These are phyloP conservation scores for Scutellaria baicalensis DNA, from an alignment of 257 asterid species.

Conservation along the genomic window DNA sequence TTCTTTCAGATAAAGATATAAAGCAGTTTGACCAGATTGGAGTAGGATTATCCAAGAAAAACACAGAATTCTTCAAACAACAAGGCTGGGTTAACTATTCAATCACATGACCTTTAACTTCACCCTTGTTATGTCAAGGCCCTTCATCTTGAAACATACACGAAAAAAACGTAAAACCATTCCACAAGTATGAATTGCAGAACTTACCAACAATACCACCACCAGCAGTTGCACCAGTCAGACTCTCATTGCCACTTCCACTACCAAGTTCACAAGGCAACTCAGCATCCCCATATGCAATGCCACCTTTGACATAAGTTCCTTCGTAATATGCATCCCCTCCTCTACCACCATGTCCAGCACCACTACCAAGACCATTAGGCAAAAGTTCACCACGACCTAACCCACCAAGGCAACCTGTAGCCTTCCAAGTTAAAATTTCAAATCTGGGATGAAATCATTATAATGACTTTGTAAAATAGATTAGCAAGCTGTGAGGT, in stretches of 20 bases:
- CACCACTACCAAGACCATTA: slow-evolving; percentile 74
- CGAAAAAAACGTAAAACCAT: neutral
- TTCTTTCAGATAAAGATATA: no score
- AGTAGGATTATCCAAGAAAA: no score
- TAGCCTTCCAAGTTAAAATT: slow-evolving; percentile 23
- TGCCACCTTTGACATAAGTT: slow-evolving; percentile 58
- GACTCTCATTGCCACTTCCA: slow-evolving; percentile 79
- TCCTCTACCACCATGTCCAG: slow-evolving; percentile 96
- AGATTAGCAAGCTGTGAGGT: neutral
- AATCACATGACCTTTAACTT: neutral
- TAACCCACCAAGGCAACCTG: slow-evolving; percentile 83
- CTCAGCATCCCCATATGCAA: slow-evolving; percentile 59
- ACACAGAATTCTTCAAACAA: neutral
- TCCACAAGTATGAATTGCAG: slow-evolving; percentile 7
- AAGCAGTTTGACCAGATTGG: no score
- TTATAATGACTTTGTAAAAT: neutral
- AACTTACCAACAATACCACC: slow-evolving; percentile 81
- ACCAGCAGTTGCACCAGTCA: slow-evolving; percentile 59
- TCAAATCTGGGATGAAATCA: slow-evolving; percentile 4
- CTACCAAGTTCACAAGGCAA: slow-evolving; percentile 95
- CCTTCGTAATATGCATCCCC: slow-evolving; percentile 79
- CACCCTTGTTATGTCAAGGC: neutral
- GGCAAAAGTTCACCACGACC: slow-evolving; percentile 71
- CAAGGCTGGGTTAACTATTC: neutral
- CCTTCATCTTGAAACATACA: neutral